Percentiles rank a stretch among this genome's conserved stretches.
Evolutionary conservation across 2,329 filamentous ascomycete genomes (phyloP).

Genomic region (Mycosphaerella sp.): DNA sequence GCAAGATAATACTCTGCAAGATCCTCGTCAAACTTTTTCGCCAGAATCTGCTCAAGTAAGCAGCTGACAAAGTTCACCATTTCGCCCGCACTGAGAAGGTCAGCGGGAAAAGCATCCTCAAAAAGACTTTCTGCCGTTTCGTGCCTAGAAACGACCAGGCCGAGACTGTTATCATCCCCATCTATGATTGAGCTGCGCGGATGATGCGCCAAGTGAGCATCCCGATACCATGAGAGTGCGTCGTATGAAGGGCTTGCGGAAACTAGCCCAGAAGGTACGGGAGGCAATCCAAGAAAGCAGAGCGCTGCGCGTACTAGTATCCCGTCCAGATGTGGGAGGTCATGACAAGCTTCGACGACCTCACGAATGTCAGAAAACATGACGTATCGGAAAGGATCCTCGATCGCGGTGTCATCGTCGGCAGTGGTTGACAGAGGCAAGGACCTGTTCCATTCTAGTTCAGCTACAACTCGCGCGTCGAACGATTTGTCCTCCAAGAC

Average conservation of each 20-base stretch:
- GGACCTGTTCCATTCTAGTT: slow-evolving; percentile 30
- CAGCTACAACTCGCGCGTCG: slow-evolving; percentile 43
- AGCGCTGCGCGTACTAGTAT: slow-evolving; percentile 61
- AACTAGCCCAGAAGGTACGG: slow-evolving; percentile 37
- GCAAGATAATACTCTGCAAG: slow-evolving; percentile 67
- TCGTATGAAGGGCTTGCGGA: background rate
- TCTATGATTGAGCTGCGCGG: background rate
- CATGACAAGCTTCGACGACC: slow-evolving; percentile 45
- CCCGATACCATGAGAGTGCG: background rate
- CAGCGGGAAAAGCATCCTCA: slow-evolving; percentile 4
- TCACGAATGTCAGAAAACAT: slow-evolving; percentile 70
- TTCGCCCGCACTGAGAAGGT: background rate
- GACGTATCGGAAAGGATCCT: slow-evolving; percentile 73
- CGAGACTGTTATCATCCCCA: background rate
- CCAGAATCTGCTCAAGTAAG: slow-evolving; percentile 56
- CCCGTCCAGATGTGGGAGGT: background rate
- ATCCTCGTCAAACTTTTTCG: slow-evolving; percentile 41
- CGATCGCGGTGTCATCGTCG: slow-evolving; percentile 61
- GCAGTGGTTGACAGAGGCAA: slow-evolving; percentile 51
- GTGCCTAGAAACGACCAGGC: background rate
- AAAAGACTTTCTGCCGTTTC: slow-evolving; percentile 18
- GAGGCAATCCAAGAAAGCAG: slow-evolving; percentile 45
- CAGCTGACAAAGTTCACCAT: slow-evolving; percentile 31
- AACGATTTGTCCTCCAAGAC: slow-evolving; percentile 36
- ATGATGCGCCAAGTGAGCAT: slow-evolving; percentile 11